Evolutionary conservation across 345 rosid genomes (phyloP).

Genomic region (Trapa bicornis): DNA sequence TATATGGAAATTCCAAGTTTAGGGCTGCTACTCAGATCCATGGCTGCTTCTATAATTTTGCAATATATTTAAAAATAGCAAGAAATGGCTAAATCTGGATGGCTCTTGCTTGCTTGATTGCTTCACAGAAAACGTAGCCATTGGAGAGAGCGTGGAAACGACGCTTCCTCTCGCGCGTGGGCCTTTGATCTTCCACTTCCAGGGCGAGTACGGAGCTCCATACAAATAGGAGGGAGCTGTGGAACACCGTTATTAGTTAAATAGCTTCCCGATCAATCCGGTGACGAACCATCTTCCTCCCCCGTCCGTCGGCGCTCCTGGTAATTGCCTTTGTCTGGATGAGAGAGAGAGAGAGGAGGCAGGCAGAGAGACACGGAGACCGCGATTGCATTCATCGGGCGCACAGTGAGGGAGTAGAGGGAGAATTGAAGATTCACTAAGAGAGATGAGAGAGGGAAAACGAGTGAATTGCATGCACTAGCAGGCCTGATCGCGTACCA

Average conservation of each 20-base stretch:
- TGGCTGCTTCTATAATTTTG: no score
- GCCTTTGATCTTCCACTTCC: neutral
- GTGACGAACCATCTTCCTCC: neutral
- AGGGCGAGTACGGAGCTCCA: neutral
- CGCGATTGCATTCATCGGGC: neutral
- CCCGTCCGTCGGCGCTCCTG: conserved; percentile 1
- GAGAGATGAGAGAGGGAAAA: neutral
- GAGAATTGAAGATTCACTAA: neutral
- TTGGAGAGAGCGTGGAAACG: neutral
- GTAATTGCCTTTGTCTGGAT: neutral
- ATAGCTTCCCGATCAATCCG: neutral
- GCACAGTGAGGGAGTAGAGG: neutral
- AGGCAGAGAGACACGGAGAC: neutral
- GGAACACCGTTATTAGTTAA: neutral
- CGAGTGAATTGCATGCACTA: neutral
- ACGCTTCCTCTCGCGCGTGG: neutral
- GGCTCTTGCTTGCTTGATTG: no score
- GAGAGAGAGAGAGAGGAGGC: neutral
- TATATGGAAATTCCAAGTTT: no score
- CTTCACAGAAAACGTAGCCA: neutral
- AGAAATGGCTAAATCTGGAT: no score
- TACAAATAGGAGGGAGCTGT: neutral
- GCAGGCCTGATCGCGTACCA: neutral
- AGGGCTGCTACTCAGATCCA: no score
- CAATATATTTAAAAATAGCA: no score